phyloP scores from a whole-genome alignment of 371 early-diverging fungal species.

The Coemansia sp. region DNA sequence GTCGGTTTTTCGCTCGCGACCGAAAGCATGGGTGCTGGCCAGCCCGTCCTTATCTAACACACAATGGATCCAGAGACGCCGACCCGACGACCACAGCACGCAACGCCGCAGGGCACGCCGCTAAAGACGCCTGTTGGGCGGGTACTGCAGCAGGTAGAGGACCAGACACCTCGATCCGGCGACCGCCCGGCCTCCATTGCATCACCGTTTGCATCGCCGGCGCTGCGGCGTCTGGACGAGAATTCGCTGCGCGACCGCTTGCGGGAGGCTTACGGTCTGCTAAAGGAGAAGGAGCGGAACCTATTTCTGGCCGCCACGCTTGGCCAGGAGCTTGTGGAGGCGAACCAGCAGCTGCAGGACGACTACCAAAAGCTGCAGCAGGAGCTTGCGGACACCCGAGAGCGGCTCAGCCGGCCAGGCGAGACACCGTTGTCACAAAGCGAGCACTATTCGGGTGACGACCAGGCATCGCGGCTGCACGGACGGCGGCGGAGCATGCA shows the following conservation, averaged over 20 bases:
- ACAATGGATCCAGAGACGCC: constrained; percentile 32
- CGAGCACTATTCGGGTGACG: constrained; percentile 4
- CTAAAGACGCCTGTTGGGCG: constrained; percentile 9
- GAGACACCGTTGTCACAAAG: background rate
- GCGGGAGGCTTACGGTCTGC: constrained; percentile 39
- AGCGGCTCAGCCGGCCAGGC: constrained; percentile 4
- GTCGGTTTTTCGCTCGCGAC: too few species aligned
- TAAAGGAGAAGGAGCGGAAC: constrained; percentile 44
- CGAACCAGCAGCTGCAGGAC: constrained; percentile 45
- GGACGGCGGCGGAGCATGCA: constrained; percentile 38
- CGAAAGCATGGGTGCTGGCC: background rate
- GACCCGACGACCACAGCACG: constrained; percentile 3
- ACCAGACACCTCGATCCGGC: constrained; percentile 19
- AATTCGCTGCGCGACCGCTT: constrained; percentile 31
- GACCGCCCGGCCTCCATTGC: background rate
- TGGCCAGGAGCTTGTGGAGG: constrained; percentile 45
- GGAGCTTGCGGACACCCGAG: constrained; percentile 22
- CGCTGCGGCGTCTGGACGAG: constrained; percentile 37
- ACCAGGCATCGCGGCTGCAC: constrained; percentile 11
- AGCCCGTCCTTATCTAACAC: background rate
- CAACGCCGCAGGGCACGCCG: background rate
- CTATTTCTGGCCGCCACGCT: constrained; percentile 43
- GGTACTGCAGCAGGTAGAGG: constrained; percentile 19
- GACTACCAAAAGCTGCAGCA: constrained; percentile 18
- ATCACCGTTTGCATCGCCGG: constrained; percentile 37